phyloP scores from a whole-genome alignment of 2,329 filamentous ascomycete species.

The Cucurbitaria berberidis region DNA sequence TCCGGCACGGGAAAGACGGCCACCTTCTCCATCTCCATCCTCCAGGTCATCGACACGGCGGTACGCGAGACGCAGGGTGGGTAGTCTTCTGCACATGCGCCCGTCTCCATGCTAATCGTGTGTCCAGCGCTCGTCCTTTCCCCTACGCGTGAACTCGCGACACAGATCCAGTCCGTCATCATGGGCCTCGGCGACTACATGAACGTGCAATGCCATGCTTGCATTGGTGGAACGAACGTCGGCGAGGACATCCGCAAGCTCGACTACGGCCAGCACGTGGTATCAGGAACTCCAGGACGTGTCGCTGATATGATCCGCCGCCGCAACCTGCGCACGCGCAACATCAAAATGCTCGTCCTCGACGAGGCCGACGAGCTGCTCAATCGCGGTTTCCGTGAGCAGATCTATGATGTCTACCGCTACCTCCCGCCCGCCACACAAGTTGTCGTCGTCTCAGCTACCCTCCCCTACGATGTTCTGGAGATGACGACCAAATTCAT shows the following conservation, averaged over 20 bases:
- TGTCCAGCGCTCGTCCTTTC: slow-evolving; percentile 86
- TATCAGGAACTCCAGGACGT: slow-evolving; percentile 95
- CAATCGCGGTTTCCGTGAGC: slow-evolving; percentile 94
- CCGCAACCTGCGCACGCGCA: slow-evolving; percentile 72
- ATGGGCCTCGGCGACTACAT: slow-evolving; percentile 99
- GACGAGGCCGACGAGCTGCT: slow-evolving; percentile 81
- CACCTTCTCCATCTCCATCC: slow-evolving; percentile 94
- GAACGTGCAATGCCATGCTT: slow-evolving; percentile 99
- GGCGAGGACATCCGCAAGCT: slow-evolving; percentile 98
- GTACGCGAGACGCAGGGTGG: slow-evolving; percentile 83
- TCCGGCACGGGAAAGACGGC: slow-evolving; percentile 97
- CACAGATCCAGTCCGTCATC: slow-evolving; percentile 97
- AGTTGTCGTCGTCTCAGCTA: slow-evolving; percentile 97
- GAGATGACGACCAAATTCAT: slow-evolving; percentile 99
- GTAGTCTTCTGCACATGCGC: neutral
- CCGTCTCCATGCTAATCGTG: slow-evolving; percentile 16
- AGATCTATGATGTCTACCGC: slow-evolving; percentile 98
- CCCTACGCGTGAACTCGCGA: slow-evolving; percentile 93
- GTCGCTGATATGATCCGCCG: slow-evolving; percentile 86
- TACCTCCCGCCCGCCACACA: slow-evolving; percentile 96
- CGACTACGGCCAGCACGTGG: slow-evolving; percentile 96
- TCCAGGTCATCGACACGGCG: slow-evolving; percentile 93
- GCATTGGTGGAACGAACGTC: slow-evolving; percentile 97
- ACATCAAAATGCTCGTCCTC: slow-evolving; percentile 80
- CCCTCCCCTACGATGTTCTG: slow-evolving; percentile 94